These are phyloP conservation scores for Rhizopus microsporus DNA, from an alignment of 371 early-diverging fungal genomes.

Conservation along the genomic window DNA sequence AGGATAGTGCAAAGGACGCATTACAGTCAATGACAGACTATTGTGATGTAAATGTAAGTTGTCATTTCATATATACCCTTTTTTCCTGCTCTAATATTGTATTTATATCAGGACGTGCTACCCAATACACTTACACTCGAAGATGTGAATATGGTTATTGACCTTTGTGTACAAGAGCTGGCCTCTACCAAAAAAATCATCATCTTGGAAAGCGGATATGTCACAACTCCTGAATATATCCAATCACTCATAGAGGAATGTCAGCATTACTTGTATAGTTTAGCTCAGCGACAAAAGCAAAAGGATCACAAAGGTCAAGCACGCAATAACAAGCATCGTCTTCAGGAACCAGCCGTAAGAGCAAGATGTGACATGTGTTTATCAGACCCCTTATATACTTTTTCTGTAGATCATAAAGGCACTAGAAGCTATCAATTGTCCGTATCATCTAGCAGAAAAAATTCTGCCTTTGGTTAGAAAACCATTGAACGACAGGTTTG, in stretches of 20 bases:
- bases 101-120: slow-evolving; percentile 10
- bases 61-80: not conserved
- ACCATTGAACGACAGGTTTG: slow-evolving; percentile 8
- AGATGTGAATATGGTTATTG: slow-evolving; percentile 22
- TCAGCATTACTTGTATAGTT: slow-evolving; percentile 9
- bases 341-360: not conserved
- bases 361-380: not conserved
- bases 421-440: slow-evolving; percentile 17
- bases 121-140: slow-evolving; percentile 16
- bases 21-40: slow-evolving; percentile 9
- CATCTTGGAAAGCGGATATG: slow-evolving; percentile 20
- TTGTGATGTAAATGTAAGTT: slow-evolving; percentile 23
- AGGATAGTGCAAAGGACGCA: slow-evolving; percentile 6
- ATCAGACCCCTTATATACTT: not conserved
- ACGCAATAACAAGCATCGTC: not conserved
- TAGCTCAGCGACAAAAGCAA: slow-evolving; percentile 15
- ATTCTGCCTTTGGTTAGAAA: slow-evolving; percentile 12
- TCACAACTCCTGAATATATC: slow-evolving; percentile 21
- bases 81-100: not conserved
- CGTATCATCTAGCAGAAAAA: slow-evolving; percentile 14
- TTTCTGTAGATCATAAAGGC: slow-evolving; percentile 19
- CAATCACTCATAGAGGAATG: slow-evolving; percentile 17
- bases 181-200: slow-evolving; percentile 6
- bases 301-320: not conserved
- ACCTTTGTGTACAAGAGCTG: slow-evolving; percentile 16